These are phyloP conservation scores for Candida alai DNA, from an alignment of 805 yeast genomes.

Conservation along the genomic window DNA sequence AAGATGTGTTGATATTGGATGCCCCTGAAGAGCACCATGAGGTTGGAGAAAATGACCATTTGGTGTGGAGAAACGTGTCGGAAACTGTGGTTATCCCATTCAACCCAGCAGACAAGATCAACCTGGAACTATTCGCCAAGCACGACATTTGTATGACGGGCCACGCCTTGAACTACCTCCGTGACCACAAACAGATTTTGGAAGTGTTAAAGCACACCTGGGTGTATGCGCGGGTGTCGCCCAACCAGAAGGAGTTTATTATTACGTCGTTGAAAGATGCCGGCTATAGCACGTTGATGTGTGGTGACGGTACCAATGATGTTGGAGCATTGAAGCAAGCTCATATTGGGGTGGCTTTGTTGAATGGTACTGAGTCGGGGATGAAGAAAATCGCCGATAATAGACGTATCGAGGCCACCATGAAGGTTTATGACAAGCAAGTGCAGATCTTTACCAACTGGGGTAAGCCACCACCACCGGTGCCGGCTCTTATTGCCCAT, in stretches of 20 bases:
- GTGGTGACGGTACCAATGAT: slow-evolving; percentile 99
- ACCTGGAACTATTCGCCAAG: slow-evolving; percentile 51
- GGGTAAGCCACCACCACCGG: slow-evolving; percentile 80
- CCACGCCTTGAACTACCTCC: slow-evolving; percentile 69
- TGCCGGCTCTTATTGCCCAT: slow-evolving; percentile 86
- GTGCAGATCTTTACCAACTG: slow-evolving; percentile 72
- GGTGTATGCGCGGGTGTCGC: slow-evolving; percentile 98
- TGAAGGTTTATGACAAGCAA: slow-evolving; percentile 79
- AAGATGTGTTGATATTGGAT: slow-evolving; percentile 83
- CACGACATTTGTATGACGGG: slow-evolving; percentile 93
- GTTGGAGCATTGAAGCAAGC: slow-evolving; percentile 99
- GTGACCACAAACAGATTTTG: slow-evolving; percentile 63
- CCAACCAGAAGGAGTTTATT: slow-evolving; percentile 90
- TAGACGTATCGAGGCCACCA: slow-evolving; percentile 60
- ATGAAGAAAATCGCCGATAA: slow-evolving; percentile 84
- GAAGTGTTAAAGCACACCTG: slow-evolving; percentile 83
- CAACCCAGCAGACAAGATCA: slow-evolving; percentile 54
- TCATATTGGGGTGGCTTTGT: slow-evolving; percentile 94
- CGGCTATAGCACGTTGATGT: slow-evolving; percentile 94
- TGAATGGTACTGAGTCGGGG: slow-evolving; percentile 95
- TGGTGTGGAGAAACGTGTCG: slow-evolving; percentile 82
- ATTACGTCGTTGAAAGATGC: slow-evolving; percentile 76
- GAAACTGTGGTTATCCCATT: slow-evolving; percentile 72
- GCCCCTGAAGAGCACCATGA: slow-evolving; percentile 69
- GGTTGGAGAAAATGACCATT: slow-evolving; percentile 42